phyloP scores from a whole-genome alignment of 345 rosid species.

The Aurinia saxatilis region DNA sequence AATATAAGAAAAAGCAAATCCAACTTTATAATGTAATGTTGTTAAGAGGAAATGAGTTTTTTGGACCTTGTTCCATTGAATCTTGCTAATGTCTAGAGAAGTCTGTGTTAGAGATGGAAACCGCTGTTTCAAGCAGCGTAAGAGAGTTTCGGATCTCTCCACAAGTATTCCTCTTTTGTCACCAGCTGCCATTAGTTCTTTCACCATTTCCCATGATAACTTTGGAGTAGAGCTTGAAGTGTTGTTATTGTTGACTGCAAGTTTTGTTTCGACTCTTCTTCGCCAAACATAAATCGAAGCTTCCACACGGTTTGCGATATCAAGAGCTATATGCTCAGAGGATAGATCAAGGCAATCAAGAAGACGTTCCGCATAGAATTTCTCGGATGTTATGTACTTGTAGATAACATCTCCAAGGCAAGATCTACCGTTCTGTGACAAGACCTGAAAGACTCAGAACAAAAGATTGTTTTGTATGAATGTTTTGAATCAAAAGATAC shows the following conservation, averaged over 20 bases:
- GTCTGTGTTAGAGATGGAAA: constrained; percentile 88
- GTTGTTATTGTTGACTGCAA: constrained; percentile 23
- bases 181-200: constrained; percentile 76
- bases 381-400: constrained; percentile 72
- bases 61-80: constrained; percentile 82
- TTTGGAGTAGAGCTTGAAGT: constrained; percentile 50
- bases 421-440: constrained; percentile 75
- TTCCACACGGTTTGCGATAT: constrained; percentile 88
- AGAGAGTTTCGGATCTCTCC: constrained; percentile 84
- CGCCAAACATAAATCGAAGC: constrained; percentile 85
- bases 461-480: neutral
- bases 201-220: constrained; percentile 88
- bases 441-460: neutral
- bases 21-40: neutral
- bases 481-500: neutral
- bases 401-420: constrained; percentile 82
- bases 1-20: neutral
- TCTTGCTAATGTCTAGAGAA: constrained; percentile 81
- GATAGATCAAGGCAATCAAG: constrained; percentile 88
- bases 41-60: neutral
- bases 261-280: constrained; percentile 53
- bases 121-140: constrained; percentile 85
- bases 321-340: constrained; percentile 78
- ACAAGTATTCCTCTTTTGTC: constrained; percentile 85
- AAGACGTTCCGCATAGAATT: constrained; percentile 74